Conservation (phyloP, 352 stramenopile genomes). For the Phytopythium ostracodes region DNA sequence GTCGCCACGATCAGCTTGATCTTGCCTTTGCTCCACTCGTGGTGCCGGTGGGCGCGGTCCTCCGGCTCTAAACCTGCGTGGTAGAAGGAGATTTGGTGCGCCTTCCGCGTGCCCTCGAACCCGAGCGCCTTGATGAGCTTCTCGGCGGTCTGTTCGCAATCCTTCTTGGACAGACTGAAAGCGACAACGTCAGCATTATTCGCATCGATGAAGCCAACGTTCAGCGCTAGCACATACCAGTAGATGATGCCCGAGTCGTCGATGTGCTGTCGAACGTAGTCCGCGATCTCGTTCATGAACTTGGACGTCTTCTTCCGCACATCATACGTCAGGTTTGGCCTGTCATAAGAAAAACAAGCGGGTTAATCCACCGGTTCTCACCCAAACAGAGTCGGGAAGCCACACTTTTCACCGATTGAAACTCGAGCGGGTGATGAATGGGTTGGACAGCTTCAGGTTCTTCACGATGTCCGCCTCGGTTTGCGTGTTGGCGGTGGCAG, state of each 20-base stretch:
- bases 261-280: constrained; percentile 76
- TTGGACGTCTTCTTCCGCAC: constrained; percentile 76
- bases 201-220: not conserved
- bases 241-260: constrained; percentile 89
- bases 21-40: constrained; percentile 88
- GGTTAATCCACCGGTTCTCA: not conserved
- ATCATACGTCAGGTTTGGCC: constrained; percentile 83
- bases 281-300: constrained; percentile 76
- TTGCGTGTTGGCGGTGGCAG: constrained; percentile 81
- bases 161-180: constrained; percentile 80
- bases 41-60: constrained; percentile 72
- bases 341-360: constrained; percentile 9
- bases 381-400: not conserved
- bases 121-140: constrained; percentile 79
- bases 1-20: constrained; percentile 89
- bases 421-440: constrained; percentile 78
- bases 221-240: constrained; percentile 35
- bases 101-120: constrained; percentile 64
- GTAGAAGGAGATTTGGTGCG: constrained; percentile 78
- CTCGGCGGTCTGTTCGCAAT: constrained; percentile 79
- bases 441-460: constrained; percentile 67
- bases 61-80: constrained; percentile 72
- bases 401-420: constrained; percentile 65
- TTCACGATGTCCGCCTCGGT: constrained; percentile 81
- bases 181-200: constrained; percentile 6